phyloP scores from a whole-genome alignment of 2,329 filamentous ascomycete species.

The Fusarium longipes region DNA sequence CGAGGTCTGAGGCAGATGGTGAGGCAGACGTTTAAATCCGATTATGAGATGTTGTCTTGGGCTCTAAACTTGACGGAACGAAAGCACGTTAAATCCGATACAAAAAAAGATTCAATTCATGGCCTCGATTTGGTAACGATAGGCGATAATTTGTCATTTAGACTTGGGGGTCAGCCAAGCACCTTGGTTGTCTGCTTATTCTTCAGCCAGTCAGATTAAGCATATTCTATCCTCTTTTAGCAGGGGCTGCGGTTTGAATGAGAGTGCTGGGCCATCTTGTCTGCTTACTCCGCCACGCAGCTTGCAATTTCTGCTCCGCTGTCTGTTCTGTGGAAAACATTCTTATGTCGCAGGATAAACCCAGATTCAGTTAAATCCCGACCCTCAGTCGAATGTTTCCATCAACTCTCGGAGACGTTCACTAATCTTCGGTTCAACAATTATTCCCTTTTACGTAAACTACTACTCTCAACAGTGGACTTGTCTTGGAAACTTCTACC shows the following conservation, averaged over 20 bases:
- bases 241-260: neutral
- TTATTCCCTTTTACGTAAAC: neutral
- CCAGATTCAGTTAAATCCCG: neutral
- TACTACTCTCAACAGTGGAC: neutral
- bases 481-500: neutral
- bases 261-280: neutral
- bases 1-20: neutral
- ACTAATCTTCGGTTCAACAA: too few species aligned
- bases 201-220: neutral
- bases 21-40: neutral
- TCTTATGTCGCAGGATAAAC: neutral
- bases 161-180: neutral
- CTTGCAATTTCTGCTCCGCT: neutral
- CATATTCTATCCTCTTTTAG: neutral
- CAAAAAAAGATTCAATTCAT: too few species aligned
- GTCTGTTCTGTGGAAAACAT: neutral
- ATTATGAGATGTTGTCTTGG: neutral
- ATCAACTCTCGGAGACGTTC: neutral
- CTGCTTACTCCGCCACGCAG: conserved; percentile 4
- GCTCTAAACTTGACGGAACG: too few species aligned
- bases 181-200: neutral
- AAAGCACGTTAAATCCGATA: too few species aligned
- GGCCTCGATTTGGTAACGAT: neutral
- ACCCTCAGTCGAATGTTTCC: neutral
- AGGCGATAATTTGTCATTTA: neutral